phyloP scores from a whole-genome alignment of 306 rosid genomes.

The Casuarina cunninghamiana region DNA sequence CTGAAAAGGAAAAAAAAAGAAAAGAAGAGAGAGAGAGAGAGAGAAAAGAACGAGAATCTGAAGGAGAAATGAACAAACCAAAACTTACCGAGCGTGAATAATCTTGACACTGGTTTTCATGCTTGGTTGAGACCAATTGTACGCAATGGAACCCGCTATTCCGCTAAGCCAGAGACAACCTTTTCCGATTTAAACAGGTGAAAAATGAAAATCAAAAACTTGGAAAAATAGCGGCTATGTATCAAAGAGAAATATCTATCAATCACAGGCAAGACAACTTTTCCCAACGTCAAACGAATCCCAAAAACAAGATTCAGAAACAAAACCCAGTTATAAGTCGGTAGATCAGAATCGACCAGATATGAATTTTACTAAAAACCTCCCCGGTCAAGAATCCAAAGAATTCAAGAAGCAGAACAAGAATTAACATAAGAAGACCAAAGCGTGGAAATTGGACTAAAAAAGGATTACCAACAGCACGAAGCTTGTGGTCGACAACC shows the following conservation, averaged over 20 bases:
- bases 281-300: not conserved
- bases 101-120: conserved; percentile 93
- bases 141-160: conserved; percentile 81
- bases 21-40: not conserved
- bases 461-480: conserved; percentile 70
- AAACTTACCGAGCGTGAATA: conserved; percentile 81
- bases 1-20: not conserved
- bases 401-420: not conserved
- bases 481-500: conserved; percentile 87
- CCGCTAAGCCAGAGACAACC: conserved; percentile 92
- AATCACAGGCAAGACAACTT: not conserved
- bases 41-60: not conserved
- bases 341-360: not conserved
- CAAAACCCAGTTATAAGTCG: not conserved
- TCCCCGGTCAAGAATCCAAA: not conserved
- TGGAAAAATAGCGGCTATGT: not conserved
- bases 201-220: not conserved
- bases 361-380: not conserved
- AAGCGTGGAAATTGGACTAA: not conserved
- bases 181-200: conserved; percentile 26
- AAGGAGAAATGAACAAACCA: not conserved
- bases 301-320: not conserved
- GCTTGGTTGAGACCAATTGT: conserved; percentile 94
- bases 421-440: not conserved
- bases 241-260: not conserved